A percentile compares a stretch with the other conserved stretches of the same genome.
Conservation (phyloP, 306 rosid genomes). For the Lupinus albus region DNA sequence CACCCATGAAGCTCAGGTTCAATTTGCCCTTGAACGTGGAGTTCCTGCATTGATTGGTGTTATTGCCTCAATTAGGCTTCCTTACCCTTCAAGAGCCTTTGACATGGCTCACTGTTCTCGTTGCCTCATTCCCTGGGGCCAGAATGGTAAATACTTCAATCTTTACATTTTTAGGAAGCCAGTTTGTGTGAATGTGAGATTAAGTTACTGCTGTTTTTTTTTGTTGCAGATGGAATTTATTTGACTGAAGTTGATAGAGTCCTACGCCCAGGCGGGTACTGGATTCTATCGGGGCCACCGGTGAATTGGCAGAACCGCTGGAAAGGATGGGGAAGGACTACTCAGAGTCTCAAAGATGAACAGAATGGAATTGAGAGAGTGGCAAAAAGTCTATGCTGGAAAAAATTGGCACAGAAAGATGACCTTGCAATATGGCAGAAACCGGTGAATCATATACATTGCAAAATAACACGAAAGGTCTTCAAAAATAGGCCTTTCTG, state of each 20-base stretch:
- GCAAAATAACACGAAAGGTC: conserved; percentile 63
- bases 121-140: conserved; percentile 96
- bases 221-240: conserved; percentile 73
- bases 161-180: too few relatives aligned
- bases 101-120: conserved; percentile 99
- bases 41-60: conserved; percentile 93
- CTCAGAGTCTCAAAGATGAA: conserved; percentile 67
- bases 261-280: conserved; percentile 89
- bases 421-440: conserved; percentile 95
- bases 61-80: conserved; percentile 86
- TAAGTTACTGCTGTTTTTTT: not conserved
- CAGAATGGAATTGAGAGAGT: conserved; percentile 71
- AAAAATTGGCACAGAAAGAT: conserved; percentile 64
- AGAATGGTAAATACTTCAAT: conserved; percentile 67
- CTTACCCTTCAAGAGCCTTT: conserved; percentile 92
- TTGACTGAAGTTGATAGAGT: conserved; percentile 84
- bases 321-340: conserved; percentile 83
- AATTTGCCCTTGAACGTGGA: conserved; percentile 95
- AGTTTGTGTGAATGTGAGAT: not conserved
- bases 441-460: conserved; percentile 77
- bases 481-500: conserved; percentile 76
- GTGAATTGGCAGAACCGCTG: conserved; percentile 84
- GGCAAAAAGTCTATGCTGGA: conserved; percentile 91
- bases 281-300: conserved; percentile 96
- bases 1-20: conserved; percentile 97